These are phyloP conservation scores for Infundibulicybe gibba DNA, from an alignment of 768 basidiomycete genomes.

Conservation along the genomic window DNA sequence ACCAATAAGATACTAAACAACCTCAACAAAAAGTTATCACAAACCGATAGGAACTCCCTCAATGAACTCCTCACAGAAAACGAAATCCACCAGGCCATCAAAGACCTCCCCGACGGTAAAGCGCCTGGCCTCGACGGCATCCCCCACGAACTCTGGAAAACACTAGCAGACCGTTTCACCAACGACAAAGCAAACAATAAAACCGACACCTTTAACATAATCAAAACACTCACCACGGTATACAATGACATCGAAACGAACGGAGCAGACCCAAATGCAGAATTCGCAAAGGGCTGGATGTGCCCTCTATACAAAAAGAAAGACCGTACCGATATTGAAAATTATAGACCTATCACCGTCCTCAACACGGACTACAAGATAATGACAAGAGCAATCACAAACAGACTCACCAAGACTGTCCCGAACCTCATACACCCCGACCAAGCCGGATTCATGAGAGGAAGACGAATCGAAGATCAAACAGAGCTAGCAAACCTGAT, in stretches of 20 bases:
- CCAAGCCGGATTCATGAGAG: constrained; percentile 36
- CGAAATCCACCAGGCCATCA: constrained; percentile 5
- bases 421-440: constrained; percentile 21
- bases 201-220: constrained; percentile 9
- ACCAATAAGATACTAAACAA: not conserved
- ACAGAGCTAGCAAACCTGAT: constrained; percentile 20
- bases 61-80: not conserved
- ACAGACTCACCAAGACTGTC: constrained; percentile 10
- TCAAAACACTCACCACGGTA: constrained; percentile 4
- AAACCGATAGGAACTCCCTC: not conserved
- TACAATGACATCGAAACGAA: constrained; percentile 23
- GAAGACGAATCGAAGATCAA: constrained; percentile 25
- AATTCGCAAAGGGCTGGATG: constrained; percentile 30
- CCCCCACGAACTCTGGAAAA: constrained; percentile 21
- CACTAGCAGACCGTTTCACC: constrained; percentile 1
- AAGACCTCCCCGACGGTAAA: constrained; percentile 8
- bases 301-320: constrained; percentile 41
- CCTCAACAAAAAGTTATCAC: not conserved
- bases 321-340: constrained; percentile 21
- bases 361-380: constrained; percentile 34
- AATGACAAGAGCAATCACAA: constrained; percentile 20
- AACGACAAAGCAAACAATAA: not conserved
- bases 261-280: constrained; percentile 6
- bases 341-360: constrained; percentile 34
- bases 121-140: constrained; percentile 14